A percentile compares a stretch with the other conserved stretches of the same genome.
Evolutionary conservation across 768 basidiomycete species (phyloP).

Genomic region (Sporobolomyces roseus): DNA sequence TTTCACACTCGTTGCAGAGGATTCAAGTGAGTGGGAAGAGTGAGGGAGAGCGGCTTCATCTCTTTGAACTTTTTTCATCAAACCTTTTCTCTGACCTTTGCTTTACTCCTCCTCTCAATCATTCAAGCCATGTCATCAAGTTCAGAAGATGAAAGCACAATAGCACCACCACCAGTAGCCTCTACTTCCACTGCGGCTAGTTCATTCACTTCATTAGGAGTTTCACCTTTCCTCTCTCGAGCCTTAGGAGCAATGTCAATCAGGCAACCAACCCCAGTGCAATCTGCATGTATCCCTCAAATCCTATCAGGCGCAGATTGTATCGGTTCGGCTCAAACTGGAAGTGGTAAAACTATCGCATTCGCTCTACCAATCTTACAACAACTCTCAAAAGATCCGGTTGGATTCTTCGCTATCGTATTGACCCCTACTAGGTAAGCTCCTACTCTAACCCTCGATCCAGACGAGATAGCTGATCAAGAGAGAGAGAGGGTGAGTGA

Average conservation of each 20-base stretch:
- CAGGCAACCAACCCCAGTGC: conserved; percentile 74
- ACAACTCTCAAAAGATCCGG: conserved; percentile 78
- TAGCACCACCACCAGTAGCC: not conserved
- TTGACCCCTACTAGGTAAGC: conserved; percentile 87
- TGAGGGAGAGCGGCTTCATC: not conserved
- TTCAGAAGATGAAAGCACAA: not conserved
- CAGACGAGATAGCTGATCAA: not conserved
- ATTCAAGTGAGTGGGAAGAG: not conserved
- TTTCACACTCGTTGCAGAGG: not conserved
- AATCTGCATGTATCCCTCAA: conserved; percentile 82
- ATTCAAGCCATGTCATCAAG: not conserved
- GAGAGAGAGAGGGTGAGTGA: not conserved
- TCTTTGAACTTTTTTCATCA: not conserved
- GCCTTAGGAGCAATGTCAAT: conserved; percentile 82
- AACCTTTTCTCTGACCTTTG: not conserved
- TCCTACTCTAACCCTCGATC: not conserved
- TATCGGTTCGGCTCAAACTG: conserved; percentile 96
- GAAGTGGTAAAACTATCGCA: conserved; percentile 95
- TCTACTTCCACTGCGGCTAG: not conserved
- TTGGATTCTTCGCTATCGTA: conserved; percentile 87
- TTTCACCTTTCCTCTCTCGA: conserved; percentile 56
- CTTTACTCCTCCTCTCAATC: not conserved
- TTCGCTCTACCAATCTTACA: conserved; percentile 95
- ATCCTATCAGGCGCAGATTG: conserved; percentile 87
- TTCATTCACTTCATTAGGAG: conserved; percentile 50